Percentiles rank a stretch among this genome's conserved stretches.
Conservation (phyloP, 768 basidiomycete species). For the Mycena venus region DNA sequence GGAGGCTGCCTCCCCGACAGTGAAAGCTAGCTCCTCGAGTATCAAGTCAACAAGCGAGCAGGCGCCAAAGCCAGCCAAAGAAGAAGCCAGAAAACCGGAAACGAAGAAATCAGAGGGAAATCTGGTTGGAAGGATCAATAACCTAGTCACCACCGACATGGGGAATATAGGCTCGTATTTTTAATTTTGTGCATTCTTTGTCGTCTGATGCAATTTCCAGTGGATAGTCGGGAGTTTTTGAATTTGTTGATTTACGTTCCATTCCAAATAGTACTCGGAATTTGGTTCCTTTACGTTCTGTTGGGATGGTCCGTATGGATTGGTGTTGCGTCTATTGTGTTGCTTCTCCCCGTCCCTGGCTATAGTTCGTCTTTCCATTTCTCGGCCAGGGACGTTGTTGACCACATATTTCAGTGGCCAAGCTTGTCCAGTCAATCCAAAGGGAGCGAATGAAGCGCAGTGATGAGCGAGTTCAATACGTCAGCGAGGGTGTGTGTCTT, state of each 20-base stretch:
- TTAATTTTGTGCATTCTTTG: not conserved
- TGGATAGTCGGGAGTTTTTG: constrained; percentile 19
- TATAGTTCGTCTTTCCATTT: constrained; percentile 48
- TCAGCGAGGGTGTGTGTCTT: constrained; percentile 66
- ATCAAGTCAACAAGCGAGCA: constrained; percentile 36
- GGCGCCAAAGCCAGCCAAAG: not conserved
- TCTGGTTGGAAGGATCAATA: constrained; percentile 82
- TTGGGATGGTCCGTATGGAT: constrained; percentile 17
- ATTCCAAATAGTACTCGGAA: constrained; percentile 46
- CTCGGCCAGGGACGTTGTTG: not conserved
- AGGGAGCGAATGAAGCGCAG: constrained; percentile 65
- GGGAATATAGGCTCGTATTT: not conserved
- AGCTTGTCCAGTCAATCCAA: constrained; percentile 50
- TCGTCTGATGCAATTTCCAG: not conserved
- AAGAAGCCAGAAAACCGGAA: constrained; percentile 17
- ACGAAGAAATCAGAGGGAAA: constrained; percentile 46
- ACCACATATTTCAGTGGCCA: constrained; percentile 16
- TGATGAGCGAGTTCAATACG: constrained; percentile 71
- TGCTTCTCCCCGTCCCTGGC: constrained; percentile 69
- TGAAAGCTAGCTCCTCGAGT: constrained; percentile 35
- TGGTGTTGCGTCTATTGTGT: constrained; percentile 25
- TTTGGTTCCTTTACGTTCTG: constrained; percentile 60
- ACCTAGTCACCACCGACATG: constrained; percentile 76
- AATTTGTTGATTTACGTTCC: constrained; percentile 8
- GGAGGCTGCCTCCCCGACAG: constrained; percentile 5